These are phyloP conservation scores for Apiospora malaysiana DNA, from an alignment of 2,329 filamentous ascomycete genomes.

Conservation along the genomic window DNA sequence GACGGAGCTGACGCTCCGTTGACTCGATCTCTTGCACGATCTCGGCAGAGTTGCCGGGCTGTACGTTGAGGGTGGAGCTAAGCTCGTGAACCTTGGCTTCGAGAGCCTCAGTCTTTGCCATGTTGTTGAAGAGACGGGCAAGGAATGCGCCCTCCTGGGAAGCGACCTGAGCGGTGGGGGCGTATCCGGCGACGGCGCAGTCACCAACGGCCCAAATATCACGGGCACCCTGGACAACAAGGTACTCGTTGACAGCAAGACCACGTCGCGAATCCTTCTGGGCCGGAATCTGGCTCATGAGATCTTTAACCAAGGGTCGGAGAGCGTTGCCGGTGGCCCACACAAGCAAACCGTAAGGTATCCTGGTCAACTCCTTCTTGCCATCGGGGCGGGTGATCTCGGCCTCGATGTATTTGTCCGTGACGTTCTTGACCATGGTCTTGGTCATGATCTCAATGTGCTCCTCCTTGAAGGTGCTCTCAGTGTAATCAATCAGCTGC, in stretches of 20 bases:
- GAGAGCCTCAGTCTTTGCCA: slow-evolving; percentile 90
- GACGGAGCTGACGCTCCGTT: slow-evolving; percentile 83
- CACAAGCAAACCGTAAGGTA: slow-evolving; percentile 94
- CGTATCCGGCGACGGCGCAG: slow-evolving; percentile 96
- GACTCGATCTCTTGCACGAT: slow-evolving; percentile 78
- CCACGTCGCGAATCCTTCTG: slow-evolving; percentile 95
- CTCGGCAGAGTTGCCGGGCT: slow-evolving; percentile 71
- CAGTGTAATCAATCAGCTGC: slow-evolving; percentile 98
- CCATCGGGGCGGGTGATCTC: slow-evolving; percentile 83
- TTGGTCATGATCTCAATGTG: slow-evolving; percentile 97
- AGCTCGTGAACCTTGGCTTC: slow-evolving; percentile 78
- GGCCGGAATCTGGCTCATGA: slow-evolving; percentile 89
- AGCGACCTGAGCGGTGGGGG: slow-evolving; percentile 95
- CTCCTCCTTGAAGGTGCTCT: slow-evolving; percentile 98
- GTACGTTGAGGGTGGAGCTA: slow-evolving; percentile 64
- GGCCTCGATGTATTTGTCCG: slow-evolving; percentile 90
- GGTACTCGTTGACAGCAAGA: slow-evolving; percentile 96
- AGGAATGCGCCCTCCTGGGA: slow-evolving; percentile 95
- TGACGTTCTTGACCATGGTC: slow-evolving; percentile 98
- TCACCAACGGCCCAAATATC: slow-evolving; percentile 99
- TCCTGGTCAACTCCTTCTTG: slow-evolving; percentile 77
- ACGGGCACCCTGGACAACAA: slow-evolving; percentile 94
- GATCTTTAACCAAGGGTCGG: slow-evolving; percentile 85
- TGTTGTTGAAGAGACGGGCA: slow-evolving; percentile 96
- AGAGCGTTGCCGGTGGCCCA: slow-evolving; percentile 98